Base-by-base conservation (phyloP, 164 flowering plant species). In the Magnolia officinalis region DNA sequence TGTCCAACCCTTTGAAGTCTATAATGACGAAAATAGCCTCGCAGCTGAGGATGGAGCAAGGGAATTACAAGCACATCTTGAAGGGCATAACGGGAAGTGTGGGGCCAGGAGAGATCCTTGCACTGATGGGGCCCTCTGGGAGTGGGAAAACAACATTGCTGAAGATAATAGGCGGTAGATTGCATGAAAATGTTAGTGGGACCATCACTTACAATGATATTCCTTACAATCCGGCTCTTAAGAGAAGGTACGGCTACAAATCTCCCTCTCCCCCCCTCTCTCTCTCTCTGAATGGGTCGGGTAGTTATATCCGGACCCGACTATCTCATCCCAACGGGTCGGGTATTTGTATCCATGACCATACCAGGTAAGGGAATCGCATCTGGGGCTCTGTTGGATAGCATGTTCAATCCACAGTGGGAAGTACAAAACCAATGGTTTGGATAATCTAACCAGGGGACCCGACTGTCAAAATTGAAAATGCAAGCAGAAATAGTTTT, bases 81-180 rank as follows among this genome's bases (percentile, higher is more conserved):
- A 92, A 85, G 72, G 98, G 97, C 20, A 85, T 96, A 63, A 93
- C 98, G 23, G 99, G 98, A 72, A 91, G 98, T 81, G 80, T 91
- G 23, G 89, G 92, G 66, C 97, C 99, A 2, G 98, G 98, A 4
- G 91, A 96, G 76, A 87, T 94, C 58, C 93, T 96, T 72, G 98
- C 98, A 51, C 80, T 96, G 73, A 96, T 96, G 99, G 99, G 99
- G 69, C 98, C 99, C 79, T 96, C 99, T 16, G 99, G 99, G 7
- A 94, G 99, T 78, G 99, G 99, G 10, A 96, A 96, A 74, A 94
- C 99, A 52, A 96, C 99, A 20, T 82, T 94, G 59, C 83, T 94
- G 66, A 91, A 90, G 84, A 85, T 91, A 51, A 76, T 96, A 4
- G 97, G 97, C 3, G 99, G 98, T 31, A 86, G 99, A 83, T 64